Evolutionary conservation across 2,329 filamentous ascomycete species (phyloP).

Genomic region (Didymella keratinophila): DNA sequence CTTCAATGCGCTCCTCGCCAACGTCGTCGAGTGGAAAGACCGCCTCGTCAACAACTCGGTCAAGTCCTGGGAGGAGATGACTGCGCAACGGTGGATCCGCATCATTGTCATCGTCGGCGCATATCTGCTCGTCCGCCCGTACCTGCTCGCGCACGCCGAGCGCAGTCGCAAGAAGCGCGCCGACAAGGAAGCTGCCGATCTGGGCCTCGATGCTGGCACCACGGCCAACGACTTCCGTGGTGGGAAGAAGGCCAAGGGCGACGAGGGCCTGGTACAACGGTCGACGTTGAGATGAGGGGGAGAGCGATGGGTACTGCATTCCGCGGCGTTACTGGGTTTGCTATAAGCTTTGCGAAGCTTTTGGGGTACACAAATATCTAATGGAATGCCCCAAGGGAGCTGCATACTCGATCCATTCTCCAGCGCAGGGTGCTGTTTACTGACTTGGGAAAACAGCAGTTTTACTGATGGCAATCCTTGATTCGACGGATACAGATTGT

Average conservation of each 20-base stretch:
- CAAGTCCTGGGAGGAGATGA: constrained; percentile 55
- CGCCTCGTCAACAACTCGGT: constrained; percentile 53
- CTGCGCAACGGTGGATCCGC: constrained; percentile 64
- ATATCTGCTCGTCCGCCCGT: constrained; percentile 75
- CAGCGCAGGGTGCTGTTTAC: constrained; percentile 1
- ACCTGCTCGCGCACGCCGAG: constrained; percentile 72
- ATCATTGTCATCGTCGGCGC: constrained; percentile 75
- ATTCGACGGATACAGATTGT: constrained; percentile 2
- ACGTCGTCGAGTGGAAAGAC: constrained; percentile 44
- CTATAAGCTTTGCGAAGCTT: constrained; percentile 34
- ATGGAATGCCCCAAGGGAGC: constrained; percentile 24
- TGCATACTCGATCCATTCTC: constrained; percentile 17
- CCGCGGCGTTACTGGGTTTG: constrained; percentile 23
- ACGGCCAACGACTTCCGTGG: constrained; percentile 47
- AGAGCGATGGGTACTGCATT: constrained; percentile 16
- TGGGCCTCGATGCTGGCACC: constrained; percentile 42
- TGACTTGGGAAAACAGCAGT: not conserved
- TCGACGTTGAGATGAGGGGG: constrained; percentile 54
- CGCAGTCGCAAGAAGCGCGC: constrained; percentile 70
- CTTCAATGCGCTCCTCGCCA: constrained; percentile 26
- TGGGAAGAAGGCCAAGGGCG: constrained; percentile 54
- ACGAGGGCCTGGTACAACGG: constrained; percentile 76
- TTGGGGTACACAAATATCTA: constrained; percentile 26
- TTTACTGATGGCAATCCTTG: not conserved
- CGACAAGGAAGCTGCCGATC: constrained; percentile 59